Evolutionary conservation across 805 yeast genomes (phyloP).

Genomic region (Lipomyces sp.): DNA sequence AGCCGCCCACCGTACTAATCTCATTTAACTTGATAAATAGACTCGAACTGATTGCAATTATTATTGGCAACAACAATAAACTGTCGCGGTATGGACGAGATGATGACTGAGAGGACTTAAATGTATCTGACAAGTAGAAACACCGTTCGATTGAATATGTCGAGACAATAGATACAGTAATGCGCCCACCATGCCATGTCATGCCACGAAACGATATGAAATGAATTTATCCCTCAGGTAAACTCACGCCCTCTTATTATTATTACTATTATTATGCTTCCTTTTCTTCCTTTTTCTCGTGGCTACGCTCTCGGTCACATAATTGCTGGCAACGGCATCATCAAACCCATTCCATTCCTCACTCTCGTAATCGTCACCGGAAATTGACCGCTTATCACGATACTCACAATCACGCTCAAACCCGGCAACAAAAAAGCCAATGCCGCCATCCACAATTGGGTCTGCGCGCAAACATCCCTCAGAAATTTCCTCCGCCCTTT

Average conservation of each 20-base stretch:
- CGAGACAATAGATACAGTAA: background rate
- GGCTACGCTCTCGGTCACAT: background rate
- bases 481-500: slow-evolving; percentile 60
- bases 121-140: no score
- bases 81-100: no score
- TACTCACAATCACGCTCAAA: slow-evolving; percentile 58
- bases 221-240: background rate
- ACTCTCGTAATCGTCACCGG: slow-evolving; percentile 33
- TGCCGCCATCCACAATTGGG: slow-evolving; percentile 95
- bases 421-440: slow-evolving; percentile 96
- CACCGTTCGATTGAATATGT: no score
- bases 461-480: slow-evolving; percentile 85
- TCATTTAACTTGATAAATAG: no score
- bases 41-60: no score
- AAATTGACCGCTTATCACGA: slow-evolving; percentile 11
- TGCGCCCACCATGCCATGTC: background rate
- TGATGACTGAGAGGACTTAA: no score
- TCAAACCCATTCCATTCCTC: slow-evolving; percentile 51
- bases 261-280: background rate
- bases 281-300: background rate
- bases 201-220: background rate
- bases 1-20: no score
- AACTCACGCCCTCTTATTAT: background rate
- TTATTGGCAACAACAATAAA: no score
- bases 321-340: slow-evolving; percentile 11